Evolutionary conservation across 1,139 yeast species (phyloP).

Genomic region (Blastobotrys indianensis): DNA sequence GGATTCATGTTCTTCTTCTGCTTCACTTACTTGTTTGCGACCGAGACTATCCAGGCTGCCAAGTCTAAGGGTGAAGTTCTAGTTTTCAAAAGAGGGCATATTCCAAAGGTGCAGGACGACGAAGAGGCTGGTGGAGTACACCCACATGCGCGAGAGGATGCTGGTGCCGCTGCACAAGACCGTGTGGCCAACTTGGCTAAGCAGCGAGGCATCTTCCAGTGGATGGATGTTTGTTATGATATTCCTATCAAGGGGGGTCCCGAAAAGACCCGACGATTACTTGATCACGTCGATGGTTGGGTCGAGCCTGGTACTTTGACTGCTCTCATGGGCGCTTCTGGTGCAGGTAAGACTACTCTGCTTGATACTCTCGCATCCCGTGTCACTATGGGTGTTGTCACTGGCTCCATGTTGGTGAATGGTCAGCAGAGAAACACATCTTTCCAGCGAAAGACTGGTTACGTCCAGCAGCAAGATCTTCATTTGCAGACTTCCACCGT

Average conservation of each 20-base stretch:
- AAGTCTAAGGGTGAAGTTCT: constrained; percentile 80
- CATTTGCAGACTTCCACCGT: constrained; percentile 55
- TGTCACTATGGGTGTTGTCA: constrained; percentile 49
- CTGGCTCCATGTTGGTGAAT: constrained; percentile 58
- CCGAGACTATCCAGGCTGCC: constrained; percentile 66
- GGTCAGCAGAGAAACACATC: constrained; percentile 47
- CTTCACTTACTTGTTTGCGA: constrained; percentile 47
- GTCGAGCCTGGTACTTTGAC: constrained; percentile 57
- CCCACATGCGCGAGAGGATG: constrained; percentile 8
- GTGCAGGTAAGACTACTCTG: constrained; percentile 61
- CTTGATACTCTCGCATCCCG: constrained; percentile 53
- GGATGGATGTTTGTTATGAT: constrained; percentile 74
- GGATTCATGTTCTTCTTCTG: constrained; percentile 54
- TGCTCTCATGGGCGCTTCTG: constrained; percentile 61
- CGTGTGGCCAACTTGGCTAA: constrained; percentile 22
- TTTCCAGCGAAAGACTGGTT: constrained; percentile 55
- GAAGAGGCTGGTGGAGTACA: constrained; percentile 19
- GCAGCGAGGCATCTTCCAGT: constrained; percentile 53
- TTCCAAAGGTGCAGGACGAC: constrained; percentile 29
- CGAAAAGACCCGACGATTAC: constrained; percentile 46
- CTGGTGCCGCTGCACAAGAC: constrained; percentile 16
- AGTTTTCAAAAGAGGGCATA: constrained; percentile 51
- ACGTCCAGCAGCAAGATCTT: constrained; percentile 58
- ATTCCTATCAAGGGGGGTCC: constrained; percentile 53
- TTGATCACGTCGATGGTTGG: constrained; percentile 55